These are phyloP conservation scores for Colletotrichum brevisporum DNA, from an alignment of 2,329 filamentous ascomycete genomes.

Conservation along the genomic window DNA sequence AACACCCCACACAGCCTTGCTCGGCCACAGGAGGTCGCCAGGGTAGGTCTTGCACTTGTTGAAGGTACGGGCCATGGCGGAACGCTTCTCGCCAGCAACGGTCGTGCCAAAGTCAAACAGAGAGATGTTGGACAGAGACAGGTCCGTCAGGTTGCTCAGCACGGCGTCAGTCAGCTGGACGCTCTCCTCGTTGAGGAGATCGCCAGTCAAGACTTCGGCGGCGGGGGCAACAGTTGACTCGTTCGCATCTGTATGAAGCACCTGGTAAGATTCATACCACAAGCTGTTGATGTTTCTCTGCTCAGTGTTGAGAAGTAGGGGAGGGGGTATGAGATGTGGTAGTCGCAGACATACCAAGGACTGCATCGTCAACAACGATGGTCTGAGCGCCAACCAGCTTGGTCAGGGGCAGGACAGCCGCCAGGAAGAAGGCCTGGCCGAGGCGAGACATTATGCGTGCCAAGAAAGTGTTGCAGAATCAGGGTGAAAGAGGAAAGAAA, in stretches of 20 bases:
- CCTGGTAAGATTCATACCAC: neutral
- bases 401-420: slow-evolving; percentile 10
- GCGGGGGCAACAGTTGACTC: slow-evolving; percentile 14
- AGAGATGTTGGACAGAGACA: slow-evolving; percentile 47
- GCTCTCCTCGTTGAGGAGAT: slow-evolving; percentile 19
- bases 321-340: slow-evolving; percentile 3
- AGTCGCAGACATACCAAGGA: slow-evolving; percentile 20
- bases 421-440: slow-evolving; percentile 25
- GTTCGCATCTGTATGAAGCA: slow-evolving; percentile 5
- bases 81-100: slow-evolving; percentile 18
- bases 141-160: slow-evolving; percentile 48
- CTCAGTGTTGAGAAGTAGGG: neutral
- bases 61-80: slow-evolving; percentile 43
- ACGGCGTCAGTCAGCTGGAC: slow-evolving; percentile 47
- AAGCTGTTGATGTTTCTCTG: neutral
- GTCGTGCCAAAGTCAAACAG: slow-evolving; percentile 46
- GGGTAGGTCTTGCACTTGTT: slow-evolving; percentile 51
- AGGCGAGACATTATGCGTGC: slow-evolving; percentile 22
- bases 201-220: slow-evolving; percentile 4
- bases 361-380: slow-evolving; percentile 21
- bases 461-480: slow-evolving; percentile 1
- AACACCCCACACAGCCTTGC: slow-evolving; percentile 46
- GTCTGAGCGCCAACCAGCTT: slow-evolving; percentile 15
- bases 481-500: neutral
- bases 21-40: slow-evolving; percentile 48